Base-by-base conservation (phyloP, 2,329 filamentous ascomycete genomes). In the Colletotrichum sp. region DNA sequence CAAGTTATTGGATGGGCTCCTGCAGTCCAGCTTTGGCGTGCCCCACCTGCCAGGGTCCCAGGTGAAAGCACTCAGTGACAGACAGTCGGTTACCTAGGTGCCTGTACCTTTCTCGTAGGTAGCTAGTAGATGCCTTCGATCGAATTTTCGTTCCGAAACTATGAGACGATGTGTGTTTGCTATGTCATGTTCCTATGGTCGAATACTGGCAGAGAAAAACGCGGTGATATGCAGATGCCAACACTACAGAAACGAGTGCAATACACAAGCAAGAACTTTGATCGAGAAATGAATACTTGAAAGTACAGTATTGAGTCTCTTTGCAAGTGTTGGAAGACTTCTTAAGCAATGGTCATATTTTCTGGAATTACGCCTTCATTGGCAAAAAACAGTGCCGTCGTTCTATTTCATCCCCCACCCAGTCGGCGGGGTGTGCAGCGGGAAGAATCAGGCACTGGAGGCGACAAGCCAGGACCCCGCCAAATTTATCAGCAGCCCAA, bases 401-500 rank as follows among this genome's bases (percentile, higher is more conserved):
- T 60, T 60, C 26, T 32, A 21, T 32, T 52, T 49, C 9, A 52
- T 28, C 26, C 24, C 26, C 66, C 36, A 57, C 57, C 26, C 39
- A 49, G 9, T 64, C 64, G 63, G 57, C 70, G 70, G 70, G 73
- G 73, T 68, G 55, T 72, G 64, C 70, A 73, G 52, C 64, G 57
- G 70, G 57, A 73, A 49, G 44, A 55, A 12, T 32, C 60, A 72
- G 62, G 69, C 66, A 18, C 72, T 44, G 59, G 67, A 9, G 28
- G 60, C 49, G 57, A n/a, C 69, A 44, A 30, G 39, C 52, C 36
- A 28, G 44, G 68, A 76, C 75, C 75, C 75, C 75, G 75, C 75
- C 75, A 76, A 76, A 75, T 76, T 76, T 76, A 76, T 76, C 71
- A 76, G 71, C 75, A 76, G 32, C 36, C 75, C 71, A 74, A 67